Evolutionary conservation across 1,139 yeast genomes (phyloP).

Genomic region (Zygoascus meyerae): DNA sequence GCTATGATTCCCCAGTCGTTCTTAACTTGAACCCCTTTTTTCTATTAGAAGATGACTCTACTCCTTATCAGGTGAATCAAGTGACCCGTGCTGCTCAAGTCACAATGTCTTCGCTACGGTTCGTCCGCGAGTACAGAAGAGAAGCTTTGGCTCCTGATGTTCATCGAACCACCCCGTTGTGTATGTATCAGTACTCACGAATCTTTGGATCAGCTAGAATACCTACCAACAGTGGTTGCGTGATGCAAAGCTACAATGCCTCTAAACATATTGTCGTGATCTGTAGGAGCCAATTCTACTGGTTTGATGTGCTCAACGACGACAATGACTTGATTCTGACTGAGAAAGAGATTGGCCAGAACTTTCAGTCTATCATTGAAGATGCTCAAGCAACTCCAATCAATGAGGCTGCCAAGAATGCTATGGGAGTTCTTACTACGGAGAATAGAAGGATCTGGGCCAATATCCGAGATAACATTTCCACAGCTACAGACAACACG

Average conservation of each 20-base stretch:
- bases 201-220: slow-evolving; percentile 82
- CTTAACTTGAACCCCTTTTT: slow-evolving; percentile 83
- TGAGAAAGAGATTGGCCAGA: slow-evolving; percentile 69
- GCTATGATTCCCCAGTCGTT: slow-evolving; percentile 81
- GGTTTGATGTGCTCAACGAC: slow-evolving; percentile 85
- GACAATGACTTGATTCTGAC: slow-evolving; percentile 62
- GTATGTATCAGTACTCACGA: slow-evolving; percentile 86
- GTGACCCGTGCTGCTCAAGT: slow-evolving; percentile 79
- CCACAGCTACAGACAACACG: slow-evolving; percentile 26
- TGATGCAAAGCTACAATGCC: slow-evolving; percentile 71
- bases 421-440: slow-evolving; percentile 84
- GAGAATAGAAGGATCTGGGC: slow-evolving; percentile 89
- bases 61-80: slow-evolving; percentile 66
- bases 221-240: slow-evolving; percentile 75
- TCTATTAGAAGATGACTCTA: slow-evolving; percentile 84
- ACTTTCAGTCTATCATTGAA: slow-evolving; percentile 66
- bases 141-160: slow-evolving; percentile 71
- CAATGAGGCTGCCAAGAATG: slow-evolving; percentile 67
- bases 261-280: slow-evolving; percentile 80
- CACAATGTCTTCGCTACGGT: slow-evolving; percentile 68
- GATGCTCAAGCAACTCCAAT: slow-evolving; percentile 61
- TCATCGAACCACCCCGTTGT: slow-evolving; percentile 58
- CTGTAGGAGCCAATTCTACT: slow-evolving; percentile 81
- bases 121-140: slow-evolving; percentile 69
- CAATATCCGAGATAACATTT: slow-evolving; percentile 50